These are phyloP conservation scores for Mycena haematopus DNA, from an alignment of 768 basidiomycete genomes.

Conservation along the genomic window DNA sequence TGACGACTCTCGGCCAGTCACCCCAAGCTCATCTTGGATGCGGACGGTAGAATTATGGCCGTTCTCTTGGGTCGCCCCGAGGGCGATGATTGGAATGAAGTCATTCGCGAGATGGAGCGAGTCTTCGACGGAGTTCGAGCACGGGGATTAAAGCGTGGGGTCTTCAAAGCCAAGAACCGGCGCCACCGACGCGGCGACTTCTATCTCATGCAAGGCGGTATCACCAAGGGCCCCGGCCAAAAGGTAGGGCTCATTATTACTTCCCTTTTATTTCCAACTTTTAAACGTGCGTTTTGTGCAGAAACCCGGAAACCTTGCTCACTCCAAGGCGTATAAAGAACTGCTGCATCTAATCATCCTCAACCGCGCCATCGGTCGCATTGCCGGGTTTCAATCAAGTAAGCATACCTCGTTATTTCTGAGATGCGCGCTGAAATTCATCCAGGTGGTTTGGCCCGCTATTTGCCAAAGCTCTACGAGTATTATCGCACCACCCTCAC, in stretches of 20 bases:
- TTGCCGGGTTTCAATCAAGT: constrained; percentile 6
- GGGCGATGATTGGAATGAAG: not conserved
- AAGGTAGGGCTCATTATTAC: not conserved
- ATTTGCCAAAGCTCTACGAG: not conserved
- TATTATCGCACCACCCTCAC: not conserved
- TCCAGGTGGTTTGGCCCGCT: not conserved
- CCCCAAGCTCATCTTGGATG: not conserved
- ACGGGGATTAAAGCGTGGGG: not conserved
- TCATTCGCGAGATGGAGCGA: not conserved
- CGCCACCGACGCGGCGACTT: not conserved
- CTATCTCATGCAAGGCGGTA: not conserved
- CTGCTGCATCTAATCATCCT: not conserved
- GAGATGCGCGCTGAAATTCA: no score
- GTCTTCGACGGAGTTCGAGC: not conserved
- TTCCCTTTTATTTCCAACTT: no score
- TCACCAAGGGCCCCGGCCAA: not conserved
- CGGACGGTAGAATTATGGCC: not conserved
- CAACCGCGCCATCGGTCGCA: not conserved
- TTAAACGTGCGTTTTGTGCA: not conserved
- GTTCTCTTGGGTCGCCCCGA: constrained; percentile 2
- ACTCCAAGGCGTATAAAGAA: not conserved
- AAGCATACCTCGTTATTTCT: not conserved
- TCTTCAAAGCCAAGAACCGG: not conserved
- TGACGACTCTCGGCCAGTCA: not conserved
- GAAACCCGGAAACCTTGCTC: not conserved